Percentiles rank a stretch among this genome's conserved stretches.
phyloP scores from a whole-genome alignment of 345 rosid species.

The Arabis alpina region DNA sequence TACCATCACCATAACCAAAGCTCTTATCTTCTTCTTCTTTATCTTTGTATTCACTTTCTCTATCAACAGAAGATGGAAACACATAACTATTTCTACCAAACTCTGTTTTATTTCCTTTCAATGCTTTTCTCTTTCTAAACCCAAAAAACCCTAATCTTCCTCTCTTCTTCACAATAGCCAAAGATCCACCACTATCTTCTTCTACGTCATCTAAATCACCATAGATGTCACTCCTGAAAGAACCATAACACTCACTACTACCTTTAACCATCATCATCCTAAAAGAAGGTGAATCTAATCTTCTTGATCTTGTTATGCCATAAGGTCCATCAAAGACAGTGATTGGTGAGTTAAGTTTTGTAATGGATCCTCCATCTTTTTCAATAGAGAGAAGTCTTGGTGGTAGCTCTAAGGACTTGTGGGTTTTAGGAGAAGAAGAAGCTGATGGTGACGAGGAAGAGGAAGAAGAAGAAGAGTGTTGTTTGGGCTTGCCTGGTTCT shows the following conservation, averaged over 20 bases:
- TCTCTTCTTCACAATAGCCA: conserved; percentile 41
- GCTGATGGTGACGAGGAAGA: conserved; percentile 42
- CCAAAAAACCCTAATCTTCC: conserved; percentile 51
- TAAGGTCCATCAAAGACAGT: conserved; percentile 49
- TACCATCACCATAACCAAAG: conserved; percentile 27
- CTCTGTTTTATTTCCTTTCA: conserved; percentile 51
- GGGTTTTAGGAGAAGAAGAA: conserved; percentile 41
- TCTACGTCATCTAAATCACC: conserved; percentile 38
- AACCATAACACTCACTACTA: conserved; percentile 43
- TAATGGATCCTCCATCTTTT: conserved; percentile 42
- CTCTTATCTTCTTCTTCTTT: conserved; percentile 29
- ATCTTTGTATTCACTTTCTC: conserved; percentile 41
- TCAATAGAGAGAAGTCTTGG: conserved; percentile 51
- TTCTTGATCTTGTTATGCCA: conserved; percentile 41
- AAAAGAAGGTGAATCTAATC: conserved; percentile 45
- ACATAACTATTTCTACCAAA: conserved; percentile 62
- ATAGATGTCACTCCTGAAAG: conserved; percentile 43
- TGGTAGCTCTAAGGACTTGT: conserved; percentile 62
- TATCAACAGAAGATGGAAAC: conserved; percentile 59
- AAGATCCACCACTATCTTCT: conserved; percentile 32
- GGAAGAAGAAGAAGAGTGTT: conserved; percentile 35
- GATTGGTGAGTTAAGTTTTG: conserved; percentile 58
- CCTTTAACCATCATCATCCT: conserved; percentile 40
- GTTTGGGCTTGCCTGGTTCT: conserved; percentile 86
- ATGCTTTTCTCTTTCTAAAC: conserved; percentile 49